Base-by-base conservation (phyloP, 2,329 filamentous ascomycete genomes). In the Exophiala lecanii-corni region DNA sequence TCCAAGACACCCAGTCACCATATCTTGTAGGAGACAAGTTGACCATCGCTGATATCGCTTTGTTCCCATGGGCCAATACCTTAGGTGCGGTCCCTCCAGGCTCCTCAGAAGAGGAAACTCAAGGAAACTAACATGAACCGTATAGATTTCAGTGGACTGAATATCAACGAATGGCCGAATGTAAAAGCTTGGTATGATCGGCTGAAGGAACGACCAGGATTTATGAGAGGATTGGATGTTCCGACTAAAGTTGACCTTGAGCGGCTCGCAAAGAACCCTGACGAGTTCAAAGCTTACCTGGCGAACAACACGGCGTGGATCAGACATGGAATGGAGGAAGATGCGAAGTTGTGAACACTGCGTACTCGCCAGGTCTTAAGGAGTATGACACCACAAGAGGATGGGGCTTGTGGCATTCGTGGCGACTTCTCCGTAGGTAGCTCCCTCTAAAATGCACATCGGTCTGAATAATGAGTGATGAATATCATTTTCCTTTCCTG, bases 281-380 rank as follows among this genome's bases (percentile, higher is more conserved):
- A 47, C 17, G 40, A 33, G 5, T 41, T 42, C 31, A 41, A 50
- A 9, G 26, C 26, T 7, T 40, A 46, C 17, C 21, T 45, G 20
- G 39, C 26, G n/a, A 45, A 70, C 41, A 57, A 67, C n/a, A 71
- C 70, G 43, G 63, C 63, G 12, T 89, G 85, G 85, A 73, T 91
- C 15, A 76, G 85, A 64, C 59, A 71, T 33, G 76, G 80, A 2
- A 87, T 86, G 83, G 78, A 82, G 65, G 70, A 73, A 1, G 82
- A 86, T 63, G 71, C 76, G 2, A 72, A 76, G 60, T 12, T 26
- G 23, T 26, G 12, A 26, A 12, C 23, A n/a, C n/a, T n/a, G n/a
- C n/a, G n/a, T n/a, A n/a, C n/a, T n/a, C n/a, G n/a, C n/a, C n/a
- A n/a, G n/a, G n/a, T n/a, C n/a, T n/a, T n/a, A n/a, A n/a, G n/a